Evolutionary conservation across 306 rosid species (phyloP).

Genomic region (Trifolium dubium): DNA sequence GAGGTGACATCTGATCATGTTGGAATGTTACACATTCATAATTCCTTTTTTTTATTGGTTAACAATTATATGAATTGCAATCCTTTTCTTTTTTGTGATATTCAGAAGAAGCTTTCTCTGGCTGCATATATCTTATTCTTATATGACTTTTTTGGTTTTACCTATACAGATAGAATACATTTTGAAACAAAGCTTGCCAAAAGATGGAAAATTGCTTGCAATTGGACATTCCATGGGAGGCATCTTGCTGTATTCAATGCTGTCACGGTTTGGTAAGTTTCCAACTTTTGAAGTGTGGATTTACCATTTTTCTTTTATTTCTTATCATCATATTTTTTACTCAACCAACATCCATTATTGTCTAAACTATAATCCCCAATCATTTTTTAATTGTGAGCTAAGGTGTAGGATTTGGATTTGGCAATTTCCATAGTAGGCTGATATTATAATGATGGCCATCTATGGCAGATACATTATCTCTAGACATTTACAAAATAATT

Average conservation of each 20-base stretch:
- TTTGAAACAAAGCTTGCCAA: constrained; percentile 70
- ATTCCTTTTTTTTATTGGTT: constrained; percentile 31
- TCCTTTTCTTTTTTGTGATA: constrained; percentile 15
- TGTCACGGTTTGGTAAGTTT: constrained; percentile 80
- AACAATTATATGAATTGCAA: constrained; percentile 11
- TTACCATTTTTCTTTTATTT: constrained; percentile 34
- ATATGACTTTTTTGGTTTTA: constrained; percentile 21
- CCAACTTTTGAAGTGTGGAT: constrained; percentile 26
- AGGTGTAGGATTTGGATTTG: constrained; percentile 7
- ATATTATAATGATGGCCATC: constrained; percentile 6
- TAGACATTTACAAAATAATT: constrained; percentile 31
- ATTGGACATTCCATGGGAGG: constrained; percentile 99
- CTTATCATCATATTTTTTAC: constrained; percentile 10
- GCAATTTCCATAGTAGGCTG: constrained; percentile 11
- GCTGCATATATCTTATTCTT: constrained; percentile 38
- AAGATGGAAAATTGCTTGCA: constrained; percentile 94
- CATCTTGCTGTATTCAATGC: constrained; percentile 84
- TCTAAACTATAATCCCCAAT: constrained; percentile 27
- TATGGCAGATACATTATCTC: background rate
- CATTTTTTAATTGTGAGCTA: constrained; percentile 7
- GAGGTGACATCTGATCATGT: constrained; percentile 83
- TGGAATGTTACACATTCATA: constrained; percentile 44
- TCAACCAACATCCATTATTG: constrained; percentile 17
- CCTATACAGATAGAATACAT: constrained; percentile 81
- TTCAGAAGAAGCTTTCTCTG: constrained; percentile 27